Evolutionary conservation across 1,139 yeast genomes (phyloP).

Genomic region (Blastobotrys niveus): DNA sequence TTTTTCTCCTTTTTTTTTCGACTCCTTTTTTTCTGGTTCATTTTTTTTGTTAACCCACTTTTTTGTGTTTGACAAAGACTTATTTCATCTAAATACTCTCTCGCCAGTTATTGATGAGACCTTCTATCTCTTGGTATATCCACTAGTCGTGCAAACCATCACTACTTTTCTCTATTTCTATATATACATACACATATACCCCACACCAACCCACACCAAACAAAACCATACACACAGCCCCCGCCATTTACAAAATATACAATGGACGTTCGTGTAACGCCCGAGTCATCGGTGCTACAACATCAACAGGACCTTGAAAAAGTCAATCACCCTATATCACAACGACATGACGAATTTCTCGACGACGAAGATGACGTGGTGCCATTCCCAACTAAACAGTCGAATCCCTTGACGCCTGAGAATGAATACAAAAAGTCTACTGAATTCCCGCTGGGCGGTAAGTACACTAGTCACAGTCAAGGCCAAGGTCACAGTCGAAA

Average conservation of each 20-base stretch:
- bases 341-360: neutral
- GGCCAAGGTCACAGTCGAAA: neutral
- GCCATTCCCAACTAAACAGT: conserved; percentile 14
- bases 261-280: neutral
- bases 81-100: too few relatives aligned
- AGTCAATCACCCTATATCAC: neutral
- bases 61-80: too few relatives aligned
- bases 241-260: neutral
- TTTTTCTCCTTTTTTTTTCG: conserved; percentile 1
- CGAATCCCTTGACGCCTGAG: conserved; percentile 15
- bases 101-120: too few relatives aligned
- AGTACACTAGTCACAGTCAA: too few relatives aligned
- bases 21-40: neutral
- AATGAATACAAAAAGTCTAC: conserved; percentile 4
- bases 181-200: too few relatives aligned
- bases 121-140: too few relatives aligned
- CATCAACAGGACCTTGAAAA: neutral
- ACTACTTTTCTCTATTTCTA: too few relatives aligned
- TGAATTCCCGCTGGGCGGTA: conserved; percentile 6
- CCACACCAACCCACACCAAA: too few relatives aligned
- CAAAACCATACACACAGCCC: too few relatives aligned
- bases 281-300: conserved; percentile 5
- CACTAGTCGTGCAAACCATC: too few relatives aligned
- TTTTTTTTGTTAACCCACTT: conserved; percentile 1
- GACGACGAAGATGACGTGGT: conserved; percentile 14